These are phyloP conservation scores for Prunus dulcis DNA, from an alignment of 306 rosid genomes.

Conservation along the genomic window DNA sequence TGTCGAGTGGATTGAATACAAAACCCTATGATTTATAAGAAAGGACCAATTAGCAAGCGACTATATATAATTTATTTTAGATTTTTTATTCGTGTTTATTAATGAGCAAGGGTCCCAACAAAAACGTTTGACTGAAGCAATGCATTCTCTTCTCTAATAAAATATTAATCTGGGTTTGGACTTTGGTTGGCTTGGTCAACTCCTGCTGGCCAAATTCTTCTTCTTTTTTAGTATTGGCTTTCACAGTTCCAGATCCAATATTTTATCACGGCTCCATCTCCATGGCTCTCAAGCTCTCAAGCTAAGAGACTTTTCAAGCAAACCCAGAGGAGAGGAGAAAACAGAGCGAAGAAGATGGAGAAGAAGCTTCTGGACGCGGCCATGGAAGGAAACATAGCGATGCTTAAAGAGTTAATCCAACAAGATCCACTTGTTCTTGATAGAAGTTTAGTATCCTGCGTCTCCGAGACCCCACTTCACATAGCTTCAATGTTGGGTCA, in stretches of 20 bases:
- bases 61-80: too few species aligned
- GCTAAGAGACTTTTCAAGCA: not conserved
- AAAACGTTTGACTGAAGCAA: not conserved
- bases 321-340: not conserved
- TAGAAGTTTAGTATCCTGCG: slow-evolving; percentile 5
- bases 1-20: too few species aligned
- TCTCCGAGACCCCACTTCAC: slow-evolving; percentile 30
- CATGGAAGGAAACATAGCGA: slow-evolving; percentile 2
- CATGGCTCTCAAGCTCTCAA: not conserved
- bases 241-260: not conserved
- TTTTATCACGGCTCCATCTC: not conserved
- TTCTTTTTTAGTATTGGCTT: not conserved
- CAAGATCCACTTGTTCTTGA: slow-evolving; percentile 25
- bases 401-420: slow-evolving; percentile 21
- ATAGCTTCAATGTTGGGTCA: slow-evolving; percentile 27
- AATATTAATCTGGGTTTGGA: not conserved
- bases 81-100: too few species aligned
- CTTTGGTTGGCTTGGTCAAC: not conserved
- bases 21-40: too few species aligned
- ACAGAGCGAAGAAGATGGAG: slow-evolving; percentile 13
- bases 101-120: not conserved
- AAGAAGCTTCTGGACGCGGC: slow-evolving; percentile 20
- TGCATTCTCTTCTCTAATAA: not conserved
- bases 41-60: too few species aligned
- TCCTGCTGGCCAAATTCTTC: not conserved